These are phyloP conservation scores for Cryptococcus wingfieldii DNA, from an alignment of 1,284 basidiomycete genomes.

Conservation along the genomic window DNA sequence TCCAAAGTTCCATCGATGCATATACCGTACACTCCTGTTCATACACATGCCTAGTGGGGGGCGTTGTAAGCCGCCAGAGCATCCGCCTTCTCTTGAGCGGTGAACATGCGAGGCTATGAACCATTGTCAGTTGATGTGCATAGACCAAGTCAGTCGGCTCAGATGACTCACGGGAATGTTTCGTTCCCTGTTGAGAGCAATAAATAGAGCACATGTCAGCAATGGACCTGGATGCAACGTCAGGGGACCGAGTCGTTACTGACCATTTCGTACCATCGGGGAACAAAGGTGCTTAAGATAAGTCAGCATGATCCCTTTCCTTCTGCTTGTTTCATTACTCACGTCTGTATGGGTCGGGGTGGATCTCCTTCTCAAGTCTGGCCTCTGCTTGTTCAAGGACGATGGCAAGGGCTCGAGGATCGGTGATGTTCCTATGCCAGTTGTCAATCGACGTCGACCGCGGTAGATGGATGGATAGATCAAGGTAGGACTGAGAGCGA, in stretches of 20 bases:
- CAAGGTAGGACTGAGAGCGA: no score
- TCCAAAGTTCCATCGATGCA: background rate
- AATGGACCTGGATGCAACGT: background rate
- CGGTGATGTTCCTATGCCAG: constrained; percentile 66
- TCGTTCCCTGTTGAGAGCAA: constrained; percentile 44
- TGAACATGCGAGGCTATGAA: constrained; percentile 43
- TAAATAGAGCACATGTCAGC: background rate
- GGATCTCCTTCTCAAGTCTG: constrained; percentile 61
- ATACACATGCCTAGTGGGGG: constrained; percentile 13
- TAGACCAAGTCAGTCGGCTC: background rate
- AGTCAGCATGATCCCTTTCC: background rate
- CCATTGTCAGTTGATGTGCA: background rate
- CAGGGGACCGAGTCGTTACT: constrained; percentile 28
- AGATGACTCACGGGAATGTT: constrained; percentile 47
- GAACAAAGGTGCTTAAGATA: constrained; percentile 60
- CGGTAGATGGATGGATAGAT: background rate
- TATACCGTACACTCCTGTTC: background rate
- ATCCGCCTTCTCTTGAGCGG: constrained; percentile 38
- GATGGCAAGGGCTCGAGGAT: constrained; percentile 77
- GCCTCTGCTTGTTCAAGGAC: constrained; percentile 80
- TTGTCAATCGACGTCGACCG: background rate
- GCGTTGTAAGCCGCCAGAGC: constrained; percentile 23
- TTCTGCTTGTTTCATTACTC: constrained; percentile 40
- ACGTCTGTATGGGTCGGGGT: constrained; percentile 92
- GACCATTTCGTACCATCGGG: constrained; percentile 87